These are phyloP conservation scores for Agapanthus africanus DNA, from an alignment of 106 monocot genomes.

Conservation along the genomic window DNA sequence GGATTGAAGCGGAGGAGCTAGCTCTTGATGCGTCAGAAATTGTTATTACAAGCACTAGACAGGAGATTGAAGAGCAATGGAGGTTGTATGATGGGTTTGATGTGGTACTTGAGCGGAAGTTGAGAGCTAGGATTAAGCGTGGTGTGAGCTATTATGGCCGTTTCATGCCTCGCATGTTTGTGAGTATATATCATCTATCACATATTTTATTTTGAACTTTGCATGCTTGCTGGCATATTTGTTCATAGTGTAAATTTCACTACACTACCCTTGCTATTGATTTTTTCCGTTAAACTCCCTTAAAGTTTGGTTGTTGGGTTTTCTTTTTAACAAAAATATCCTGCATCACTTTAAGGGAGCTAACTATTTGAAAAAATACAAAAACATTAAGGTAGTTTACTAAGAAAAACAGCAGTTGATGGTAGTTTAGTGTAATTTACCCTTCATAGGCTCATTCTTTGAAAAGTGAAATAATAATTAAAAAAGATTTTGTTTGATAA, in stretches of 20 bases:
- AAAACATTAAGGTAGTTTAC: no score
- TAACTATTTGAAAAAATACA: not conserved
- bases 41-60: constrained; percentile 83
- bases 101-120: constrained; percentile 69
- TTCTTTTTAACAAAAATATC: no score
- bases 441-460: no score
- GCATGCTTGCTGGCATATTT: not conserved
- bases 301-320: no score
- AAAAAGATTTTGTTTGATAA: no score
- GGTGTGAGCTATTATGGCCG: constrained; percentile 94
- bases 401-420: no score
- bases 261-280: no score
- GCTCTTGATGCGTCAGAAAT: constrained; percentile 85
- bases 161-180: constrained; percentile 88
- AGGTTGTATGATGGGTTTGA: constrained; percentile 94
- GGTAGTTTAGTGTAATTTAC: no score
- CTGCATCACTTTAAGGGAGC: not conserved
- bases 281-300: no score
- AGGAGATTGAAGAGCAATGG: constrained; percentile 98
- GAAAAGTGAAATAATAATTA: no score
- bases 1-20: constrained; percentile 95
- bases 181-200: constrained; percentile 36
- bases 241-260: no score
- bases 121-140: constrained; percentile 89
- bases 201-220: not conserved